Base-by-base conservation (phyloP, 2,329 filamentous ascomycete genomes). In the Phaeophleospora eucalypticola region DNA sequence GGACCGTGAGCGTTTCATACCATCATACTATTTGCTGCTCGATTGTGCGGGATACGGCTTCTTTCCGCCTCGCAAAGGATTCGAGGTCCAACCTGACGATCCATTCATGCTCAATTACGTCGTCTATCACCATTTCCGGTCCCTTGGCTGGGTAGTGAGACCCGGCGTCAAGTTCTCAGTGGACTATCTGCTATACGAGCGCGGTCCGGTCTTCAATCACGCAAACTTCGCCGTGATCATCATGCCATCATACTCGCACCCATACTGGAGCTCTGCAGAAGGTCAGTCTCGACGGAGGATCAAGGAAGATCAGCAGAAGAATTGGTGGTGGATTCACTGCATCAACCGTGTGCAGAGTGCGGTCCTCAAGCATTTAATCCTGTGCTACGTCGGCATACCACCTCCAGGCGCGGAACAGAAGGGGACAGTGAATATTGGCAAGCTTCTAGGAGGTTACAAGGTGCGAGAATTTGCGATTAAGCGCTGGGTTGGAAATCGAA, bases 81-180 rank as follows among this genome's bases (percentile, higher is more conserved):
- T 12, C n/a, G n/a, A 63, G 60, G 16, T 60, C 64, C 6, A 63
- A 68, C 82, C 89, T 0, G 89, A 95, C 65, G 87, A 95, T 60
- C 78, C 81, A 0, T 98, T 98, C 67, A 72, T 97, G 16, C 67
- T 95, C 1, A 84, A 88, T 48, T 98, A 97, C 62, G 83, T 82
- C 10, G 88, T 88, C 15, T 98, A 95, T 66, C 93, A 98, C 64
- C 91, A 98, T 65, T 98, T 95, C 71, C 85, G 93, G 32, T 95
- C 89, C 0, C 76, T 97, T 0, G 93, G 93, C 18, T 98, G 93
- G 91, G 88, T 96, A 1, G 86, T 94, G 0, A 84, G 94, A 12
- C 83, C 87, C 4, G 94, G 93, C 29, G 84, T 95, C 65, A 98
- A 98, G 64, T 98, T 98, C 59, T 88, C 87, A 17, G 87, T 89